Percentiles rank a stretch among this genome's conserved stretches.
phyloP scores from a whole-genome alignment of 73 alveolate genomes.

The Paramecium primaurelia region DNA sequence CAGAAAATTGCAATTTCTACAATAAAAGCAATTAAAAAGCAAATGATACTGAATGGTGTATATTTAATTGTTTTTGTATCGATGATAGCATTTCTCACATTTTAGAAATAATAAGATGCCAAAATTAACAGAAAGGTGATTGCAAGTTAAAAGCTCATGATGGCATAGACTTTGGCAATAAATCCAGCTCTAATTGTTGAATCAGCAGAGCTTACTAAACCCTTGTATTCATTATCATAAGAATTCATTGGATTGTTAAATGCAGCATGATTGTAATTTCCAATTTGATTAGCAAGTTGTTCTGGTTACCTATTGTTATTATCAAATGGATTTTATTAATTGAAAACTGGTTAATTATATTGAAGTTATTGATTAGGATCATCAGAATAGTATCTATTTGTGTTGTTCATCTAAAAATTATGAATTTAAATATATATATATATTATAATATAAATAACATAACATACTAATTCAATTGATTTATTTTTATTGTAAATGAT shows the following conservation, averaged over 20 bases:
- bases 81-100: not conserved
- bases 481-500: not conserved
- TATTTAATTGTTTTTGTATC: not conserved
- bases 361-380: not conserved
- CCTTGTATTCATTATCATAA: not conserved
- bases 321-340: not conserved
- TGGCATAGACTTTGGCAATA: not conserved
- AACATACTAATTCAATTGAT: not conserved
- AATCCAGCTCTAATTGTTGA: not conserved
- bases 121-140: not conserved
- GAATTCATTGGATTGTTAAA: not conserved
- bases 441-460: not conserved
- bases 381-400: not conserved
- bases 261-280: not conserved
- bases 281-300: not conserved
- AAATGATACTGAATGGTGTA: not conserved
- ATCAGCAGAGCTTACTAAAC: not conserved
- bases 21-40: not conserved
- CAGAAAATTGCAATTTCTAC: not conserved
- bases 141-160: not conserved
- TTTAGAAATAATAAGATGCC: not conserved
- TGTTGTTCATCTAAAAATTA: not conserved
- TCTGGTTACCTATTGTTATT: not conserved
- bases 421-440: not conserved
- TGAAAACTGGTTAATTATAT: not conserved